Evolutionary conservation across 164 flowering plant genomes (phyloP).

Genomic region (Cinnamomum chago): DNA sequence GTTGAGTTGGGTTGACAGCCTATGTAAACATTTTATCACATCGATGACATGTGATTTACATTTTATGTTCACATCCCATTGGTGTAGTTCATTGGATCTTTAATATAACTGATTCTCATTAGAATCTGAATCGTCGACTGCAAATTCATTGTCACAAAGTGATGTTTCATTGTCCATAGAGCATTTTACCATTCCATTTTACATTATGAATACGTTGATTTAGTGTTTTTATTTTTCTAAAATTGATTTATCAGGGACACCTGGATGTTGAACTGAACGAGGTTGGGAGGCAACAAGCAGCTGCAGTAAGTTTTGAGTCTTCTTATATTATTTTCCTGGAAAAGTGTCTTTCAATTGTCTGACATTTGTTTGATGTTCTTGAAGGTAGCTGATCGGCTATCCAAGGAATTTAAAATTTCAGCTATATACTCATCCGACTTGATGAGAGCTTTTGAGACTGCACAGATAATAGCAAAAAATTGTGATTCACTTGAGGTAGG

Average conservation of each 20-base stretch:
- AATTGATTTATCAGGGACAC: constrained; percentile 60
- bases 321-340: not conserved
- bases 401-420: constrained; percentile 59
- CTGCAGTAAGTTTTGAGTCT: constrained; percentile 43
- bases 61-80: not conserved
- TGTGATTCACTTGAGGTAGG: constrained; percentile 73
- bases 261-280: constrained; percentile 82
- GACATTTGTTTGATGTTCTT: constrained; percentile 8
- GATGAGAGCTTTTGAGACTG: constrained; percentile 77
- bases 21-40: no score
- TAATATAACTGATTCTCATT: not conserved
- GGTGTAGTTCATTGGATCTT: not conserved
- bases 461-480: constrained; percentile 60
- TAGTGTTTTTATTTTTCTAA: not conserved
- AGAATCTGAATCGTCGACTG: not conserved
- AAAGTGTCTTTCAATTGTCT: no score
- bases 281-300: constrained; percentile 79
- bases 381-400: constrained; percentile 74
- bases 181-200: not conserved
- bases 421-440: constrained; percentile 83
- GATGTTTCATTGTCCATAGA: not conserved
- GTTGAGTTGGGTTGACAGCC: no score
- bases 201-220: not conserved
- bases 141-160: not conserved
- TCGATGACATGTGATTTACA: not conserved